Conservation (phyloP, 768 basidiomycete genomes). For the Flagelloscypha sp. region DNA sequence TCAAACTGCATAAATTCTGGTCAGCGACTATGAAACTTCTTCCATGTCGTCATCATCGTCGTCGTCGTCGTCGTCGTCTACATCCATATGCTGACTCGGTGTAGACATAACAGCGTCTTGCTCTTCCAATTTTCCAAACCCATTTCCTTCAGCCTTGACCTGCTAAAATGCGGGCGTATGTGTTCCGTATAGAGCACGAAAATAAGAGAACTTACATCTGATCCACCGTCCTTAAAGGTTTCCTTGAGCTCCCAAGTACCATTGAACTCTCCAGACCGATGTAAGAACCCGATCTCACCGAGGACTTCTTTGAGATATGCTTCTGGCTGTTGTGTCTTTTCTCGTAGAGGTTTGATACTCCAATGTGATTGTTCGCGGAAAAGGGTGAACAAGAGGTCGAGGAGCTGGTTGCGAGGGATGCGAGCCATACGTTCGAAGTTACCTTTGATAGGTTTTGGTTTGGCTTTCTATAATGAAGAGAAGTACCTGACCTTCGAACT, state of each 20-base stretch:
- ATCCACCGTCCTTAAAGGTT: conserved; percentile 58
- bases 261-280: conserved; percentile 74
- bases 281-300: conserved; percentile 63
- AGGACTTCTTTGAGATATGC: conserved; percentile 81
- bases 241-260: conserved; percentile 76
- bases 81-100: conserved; percentile 10
- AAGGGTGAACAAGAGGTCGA: conserved; percentile 71
- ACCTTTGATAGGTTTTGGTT: conserved; percentile 59
- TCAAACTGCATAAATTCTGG: no score
- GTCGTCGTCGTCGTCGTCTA: conserved; percentile 15
- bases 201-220: conserved; percentile 21
- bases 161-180: conserved; percentile 4
- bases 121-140: conserved; percentile 21
- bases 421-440: conserved; percentile 86
- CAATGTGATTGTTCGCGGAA: conserved; percentile 79
- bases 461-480: conserved; percentile 43
- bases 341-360: conserved; percentile 68
- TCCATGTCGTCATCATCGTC: conserved; percentile 19
- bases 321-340: conserved; percentile 80
- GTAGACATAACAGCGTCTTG: conserved; percentile 19
- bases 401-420: conserved; percentile 79
- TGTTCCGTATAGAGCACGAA: conserved; percentile 5
- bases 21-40: conserved; percentile 7
- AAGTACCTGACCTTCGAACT: conserved; percentile 5
- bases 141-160: conserved; percentile 24